These are phyloP conservation scores for Erigeron canadensis DNA, from an alignment of 129 eudicot genomes.

Conservation along the genomic window DNA sequence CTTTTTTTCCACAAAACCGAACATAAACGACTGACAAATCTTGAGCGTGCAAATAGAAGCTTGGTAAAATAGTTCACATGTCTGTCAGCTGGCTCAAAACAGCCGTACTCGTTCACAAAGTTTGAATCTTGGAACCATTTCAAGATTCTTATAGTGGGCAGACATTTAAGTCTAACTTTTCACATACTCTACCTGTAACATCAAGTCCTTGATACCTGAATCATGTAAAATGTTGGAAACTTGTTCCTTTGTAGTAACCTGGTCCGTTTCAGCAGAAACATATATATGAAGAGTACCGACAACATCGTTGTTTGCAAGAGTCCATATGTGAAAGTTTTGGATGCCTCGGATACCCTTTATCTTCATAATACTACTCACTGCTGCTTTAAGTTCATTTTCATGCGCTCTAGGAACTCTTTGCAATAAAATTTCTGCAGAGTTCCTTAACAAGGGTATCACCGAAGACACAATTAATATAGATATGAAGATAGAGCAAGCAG, in stretches of 20 bases:
- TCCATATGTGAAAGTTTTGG: conserved; percentile 87
- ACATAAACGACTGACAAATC: background rate
- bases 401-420: conserved; percentile 89
- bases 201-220: conserved; percentile 82
- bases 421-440: conserved; percentile 84
- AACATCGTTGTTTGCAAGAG: conserved; percentile 76
- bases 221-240: conserved; percentile 51
- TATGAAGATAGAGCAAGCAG: conserved; percentile 88
- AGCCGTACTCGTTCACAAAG: conserved; percentile 5
- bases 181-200: conserved; percentile 66
- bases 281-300: conserved; percentile 81
- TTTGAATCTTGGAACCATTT: conserved; percentile 17
- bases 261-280: conserved; percentile 60
- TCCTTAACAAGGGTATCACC: conserved; percentile 79
- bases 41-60: conserved; percentile 5
- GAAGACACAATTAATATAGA: conserved; percentile 78
- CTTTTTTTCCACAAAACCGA: background rate
- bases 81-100: conserved; percentile 4
- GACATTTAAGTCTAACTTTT: conserved; percentile 18
- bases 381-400: conserved; percentile 66
- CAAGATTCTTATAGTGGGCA: conserved; percentile 23
- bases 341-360: conserved; percentile 73
- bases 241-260: conserved; percentile 41
- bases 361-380: conserved; percentile 51
- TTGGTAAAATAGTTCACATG: background rate